Percentiles rank a stretch among this genome's conserved stretches.
These are phyloP conservation scores for Schwanniomyces pseudopolymorphus DNA, from an alignment of 805 yeast genomes.

Conservation along the genomic window DNA sequence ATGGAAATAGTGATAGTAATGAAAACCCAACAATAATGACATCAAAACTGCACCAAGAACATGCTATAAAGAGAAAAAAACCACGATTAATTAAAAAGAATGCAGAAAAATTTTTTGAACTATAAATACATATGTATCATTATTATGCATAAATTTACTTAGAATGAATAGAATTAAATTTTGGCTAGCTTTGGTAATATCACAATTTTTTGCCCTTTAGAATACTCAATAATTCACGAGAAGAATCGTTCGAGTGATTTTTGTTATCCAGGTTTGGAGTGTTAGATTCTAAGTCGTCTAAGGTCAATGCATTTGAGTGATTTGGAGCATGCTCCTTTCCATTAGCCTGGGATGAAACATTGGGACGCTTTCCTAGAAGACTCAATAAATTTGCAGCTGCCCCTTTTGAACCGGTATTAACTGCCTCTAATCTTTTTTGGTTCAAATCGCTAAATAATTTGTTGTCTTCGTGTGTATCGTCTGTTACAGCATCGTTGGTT, in stretches of 20 bases:
- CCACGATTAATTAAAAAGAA: slow-evolving; percentile 9
- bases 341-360: slow-evolving; percentile 1
- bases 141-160: slow-evolving; percentile 1
- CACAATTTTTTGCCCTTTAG: slow-evolving; percentile 13
- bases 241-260: slow-evolving; percentile 7
- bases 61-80: background rate
- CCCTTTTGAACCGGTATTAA: background rate
- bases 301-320: slow-evolving; percentile 7
- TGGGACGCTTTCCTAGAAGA: slow-evolving; percentile 8
- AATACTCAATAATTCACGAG: slow-evolving; percentile 21
- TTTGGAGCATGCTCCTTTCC: slow-evolving; percentile 3
- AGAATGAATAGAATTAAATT: slow-evolving; percentile 1
- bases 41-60: background rate
- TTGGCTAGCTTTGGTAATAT: background rate
- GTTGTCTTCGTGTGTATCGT: background rate
- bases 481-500: background rate
- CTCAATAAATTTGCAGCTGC: slow-evolving; percentile 15
- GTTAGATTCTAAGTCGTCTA: slow-evolving; percentile 7
- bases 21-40: background rate
- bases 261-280: background rate
- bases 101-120: slow-evolving; percentile 17
- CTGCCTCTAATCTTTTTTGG: background rate
- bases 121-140: slow-evolving; percentile 5
- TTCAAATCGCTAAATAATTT: background rate
- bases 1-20: background rate